Conservation (phyloP, 768 basidiomycete species). For the Suillus fuscotomentosus region DNA sequence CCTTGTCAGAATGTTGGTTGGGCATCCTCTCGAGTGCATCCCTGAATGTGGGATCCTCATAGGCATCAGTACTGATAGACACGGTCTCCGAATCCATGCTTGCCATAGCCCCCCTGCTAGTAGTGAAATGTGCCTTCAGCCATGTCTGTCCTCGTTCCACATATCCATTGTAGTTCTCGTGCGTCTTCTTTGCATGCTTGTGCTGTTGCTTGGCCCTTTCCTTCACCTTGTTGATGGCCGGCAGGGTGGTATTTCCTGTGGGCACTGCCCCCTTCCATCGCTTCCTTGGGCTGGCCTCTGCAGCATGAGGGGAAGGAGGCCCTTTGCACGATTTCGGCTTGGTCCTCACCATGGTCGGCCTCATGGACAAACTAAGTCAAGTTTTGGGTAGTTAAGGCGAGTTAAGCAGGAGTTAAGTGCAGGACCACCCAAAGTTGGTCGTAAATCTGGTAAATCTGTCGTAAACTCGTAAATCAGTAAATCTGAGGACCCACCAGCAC, state of each 20-base stretch:
- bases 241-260: neutral
- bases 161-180: neutral
- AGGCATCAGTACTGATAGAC: neutral
- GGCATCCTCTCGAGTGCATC: neutral
- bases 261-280: neutral
- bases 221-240: neutral
- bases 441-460: no score
- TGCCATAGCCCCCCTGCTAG: no score
- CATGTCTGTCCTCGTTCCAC: neutral
- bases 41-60: neutral
- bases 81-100: no score
- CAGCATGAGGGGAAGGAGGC: neutral
- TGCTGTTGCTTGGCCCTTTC: conserved; percentile 1
- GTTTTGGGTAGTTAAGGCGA: no score
- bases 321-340: no score
- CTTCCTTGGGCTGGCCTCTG: neutral
- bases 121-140: no score
- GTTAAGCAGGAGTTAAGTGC: no score
- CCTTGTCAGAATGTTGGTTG: conserved; percentile 2
- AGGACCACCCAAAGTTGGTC: no score
- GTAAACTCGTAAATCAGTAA: no score
- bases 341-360: no score
- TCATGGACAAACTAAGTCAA: no score
- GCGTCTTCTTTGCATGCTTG: neutral
- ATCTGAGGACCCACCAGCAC: no score